Conservation (phyloP, 805 yeast genomes). For the Vanderwaltozyma polyspora region DNA sequence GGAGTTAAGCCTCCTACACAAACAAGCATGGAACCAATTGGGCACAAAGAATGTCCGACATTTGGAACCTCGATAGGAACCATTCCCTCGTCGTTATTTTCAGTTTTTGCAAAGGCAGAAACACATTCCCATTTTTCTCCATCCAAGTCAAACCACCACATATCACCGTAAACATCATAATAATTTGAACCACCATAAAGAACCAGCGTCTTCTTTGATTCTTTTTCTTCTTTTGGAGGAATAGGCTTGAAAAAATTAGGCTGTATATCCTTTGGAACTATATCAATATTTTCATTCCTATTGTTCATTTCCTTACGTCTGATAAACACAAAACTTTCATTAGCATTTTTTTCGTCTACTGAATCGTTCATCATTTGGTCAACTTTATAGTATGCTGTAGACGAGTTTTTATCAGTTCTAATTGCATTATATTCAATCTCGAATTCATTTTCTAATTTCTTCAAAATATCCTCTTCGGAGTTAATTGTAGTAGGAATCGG, state of each 20-base stretch:
- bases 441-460: not conserved
- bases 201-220: conserved; percentile 8
- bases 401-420: not conserved
- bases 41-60: conserved; percentile 22
- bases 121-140: conserved; percentile 31
- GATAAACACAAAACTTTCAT: not conserved
- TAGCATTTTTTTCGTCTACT: not conserved
- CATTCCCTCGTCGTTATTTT: conserved; percentile 8
- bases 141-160: conserved; percentile 40
- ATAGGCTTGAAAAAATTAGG: too few species aligned
- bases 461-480: not conserved
- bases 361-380: too few species aligned
- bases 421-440: not conserved
- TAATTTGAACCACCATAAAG: conserved; percentile 32
- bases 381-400: too few species aligned
- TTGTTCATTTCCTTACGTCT: too few species aligned
- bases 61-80: conserved; percentile 12
- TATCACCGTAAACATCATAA: conserved; percentile 32
- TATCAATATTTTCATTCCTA: too few species aligned
- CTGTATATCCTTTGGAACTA: too few species aligned
- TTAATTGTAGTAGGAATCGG: not conserved
- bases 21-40: conserved; percentile 16
- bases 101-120: conserved; percentile 8
- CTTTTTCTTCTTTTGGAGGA: not conserved
- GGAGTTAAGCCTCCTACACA: conserved; percentile 22